Base-by-base conservation (phyloP, 2,329 filamentous ascomycete genomes). In the Lecanicillium sp. region DNA sequence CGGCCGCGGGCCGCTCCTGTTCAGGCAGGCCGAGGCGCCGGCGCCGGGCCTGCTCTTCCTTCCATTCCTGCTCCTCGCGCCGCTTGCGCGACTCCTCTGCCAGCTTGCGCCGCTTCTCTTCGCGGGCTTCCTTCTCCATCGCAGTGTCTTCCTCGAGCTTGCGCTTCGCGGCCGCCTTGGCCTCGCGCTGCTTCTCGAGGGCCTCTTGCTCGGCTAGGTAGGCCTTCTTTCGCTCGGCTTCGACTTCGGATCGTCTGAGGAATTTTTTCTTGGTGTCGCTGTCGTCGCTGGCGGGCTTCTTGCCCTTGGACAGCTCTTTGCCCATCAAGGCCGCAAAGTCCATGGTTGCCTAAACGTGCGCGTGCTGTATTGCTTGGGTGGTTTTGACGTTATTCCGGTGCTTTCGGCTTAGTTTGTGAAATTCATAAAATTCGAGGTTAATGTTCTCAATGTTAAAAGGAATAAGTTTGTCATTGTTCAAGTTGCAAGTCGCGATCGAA, bases 271-370 rank as follows among this genome's bases (percentile, higher is more conserved):
- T 41, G 7, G 20, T 41, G 21, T 40, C 44, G 19, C 38, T 36
- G 32, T 67, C 60, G 29, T 67, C 54, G 44, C 69, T 56, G 35
- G 68, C 56, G 35, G 67, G 56, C 47, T 77, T 69, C 66, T 88
- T 88, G 56, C 84, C 76, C 67, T 93, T 94, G 60, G 87, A 81
- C 60, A 98, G 93, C 68, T 95, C 90, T 62, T 89, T 86, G 60
- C 87, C 83, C 88, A 98, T 95, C 40, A 98, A 73, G 29, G 89
- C 81, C 52, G 90, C 90, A 72, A 98, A 98, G 68, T 98, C 90
- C 93, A 98, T 98, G 56, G 52, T 24, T 32, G 33, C 43, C 24
- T 32, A 10, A 11, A 45, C 15, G 11, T 15, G 36, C 11, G 19
- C 7, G 7, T 7, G 12, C 7, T 29, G 7, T 29, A 7, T 29